Conservation (phyloP, 1,284 basidiomycete genomes). For the Ceratobasidium sp. region DNA sequence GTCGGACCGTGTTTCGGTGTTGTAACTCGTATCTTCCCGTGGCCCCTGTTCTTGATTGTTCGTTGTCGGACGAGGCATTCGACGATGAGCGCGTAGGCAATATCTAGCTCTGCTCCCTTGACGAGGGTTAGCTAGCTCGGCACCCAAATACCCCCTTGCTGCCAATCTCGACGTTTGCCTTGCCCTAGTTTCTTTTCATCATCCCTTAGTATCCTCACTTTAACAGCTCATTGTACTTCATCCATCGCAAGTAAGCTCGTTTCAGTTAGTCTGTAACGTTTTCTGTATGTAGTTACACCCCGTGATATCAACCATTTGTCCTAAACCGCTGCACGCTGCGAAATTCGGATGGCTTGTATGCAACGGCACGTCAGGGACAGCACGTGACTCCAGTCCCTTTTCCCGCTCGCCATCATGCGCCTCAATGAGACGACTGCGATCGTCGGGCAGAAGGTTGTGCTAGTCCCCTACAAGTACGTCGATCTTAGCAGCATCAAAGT, state of each 20-base stretch:
- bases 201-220: constrained; percentile 24
- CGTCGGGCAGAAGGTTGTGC: constrained; percentile 71
- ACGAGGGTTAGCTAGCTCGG: constrained; percentile 16
- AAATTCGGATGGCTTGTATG: not conserved
- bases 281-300: constrained; percentile 44
- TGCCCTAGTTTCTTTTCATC: constrained; percentile 9
- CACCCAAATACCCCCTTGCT: constrained; percentile 34
- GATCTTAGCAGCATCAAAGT: not conserved
- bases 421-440: constrained; percentile 74
- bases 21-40: constrained; percentile 44
- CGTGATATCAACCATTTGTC: constrained; percentile 14
- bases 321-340: not conserved
- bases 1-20: constrained; percentile 44
- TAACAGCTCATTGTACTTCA: constrained; percentile 45
- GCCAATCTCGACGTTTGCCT: constrained; percentile 34
- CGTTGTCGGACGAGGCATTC: constrained; percentile 39
- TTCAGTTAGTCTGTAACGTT: constrained; percentile 42
- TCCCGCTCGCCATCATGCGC: constrained; percentile 62
- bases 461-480: constrained; percentile 79
- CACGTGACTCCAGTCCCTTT: not conserved
- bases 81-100: constrained; percentile 34
- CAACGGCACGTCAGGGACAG: not conserved
- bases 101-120: not conserved
- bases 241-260: constrained; percentile 45
- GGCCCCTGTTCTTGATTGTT: constrained; percentile 46